Evolutionary conservation across 331 rosid genomes (phyloP), one percentile per base, ranked within the genome.

Genomic region (Quercus lobata): DNA sequence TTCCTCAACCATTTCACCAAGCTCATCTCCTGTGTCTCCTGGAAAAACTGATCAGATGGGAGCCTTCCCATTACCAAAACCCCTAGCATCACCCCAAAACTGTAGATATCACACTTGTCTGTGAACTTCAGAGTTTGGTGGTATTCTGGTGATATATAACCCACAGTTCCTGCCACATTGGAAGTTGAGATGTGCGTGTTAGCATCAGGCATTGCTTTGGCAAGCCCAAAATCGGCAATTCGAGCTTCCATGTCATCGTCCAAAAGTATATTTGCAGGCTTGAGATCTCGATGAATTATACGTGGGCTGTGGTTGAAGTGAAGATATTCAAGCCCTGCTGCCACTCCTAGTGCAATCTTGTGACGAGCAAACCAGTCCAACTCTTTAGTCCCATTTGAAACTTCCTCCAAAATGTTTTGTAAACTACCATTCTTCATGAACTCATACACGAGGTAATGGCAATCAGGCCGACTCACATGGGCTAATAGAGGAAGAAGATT

Each of bases 361-460:
- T 88, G 98, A 81, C 99, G 83, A 4, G 91, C 1, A 5, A 78
- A 16, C 98, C 98, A 96, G 60, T 89, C 96, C 81, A 96, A 70
- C 71, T 86, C 88, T 14, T 5, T 58, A 5, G 3, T 73, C 9
- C 97, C 97, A 0, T 3, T 80, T 1, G 84, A 35, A 34, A 81
- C 93, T 3, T 71, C 75, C 5, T 1, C 15, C 34, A 96, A 24
- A 46, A 73, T 30, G 81, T 91, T 93, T n/a, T 90, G 97, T 73
- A 96, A 84, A 80, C 99, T 96, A 0, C 99, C 97, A 32, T 96
- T 96, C 78, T 91, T 96, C 98, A 96, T 96, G 91, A 68, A 96
- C 57, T 93, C 99, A 0, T 93, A 96, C 21, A 96, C 92, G 18
- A 96, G 91, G 80, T 86, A 87, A 76, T 96, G 97, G 56, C 92